Percentiles rank a stretch among this genome's conserved stretches.
Conservation (phyloP, 2,329 filamentous ascomycete genomes). For the Phyllosticta citriasiana region DNA sequence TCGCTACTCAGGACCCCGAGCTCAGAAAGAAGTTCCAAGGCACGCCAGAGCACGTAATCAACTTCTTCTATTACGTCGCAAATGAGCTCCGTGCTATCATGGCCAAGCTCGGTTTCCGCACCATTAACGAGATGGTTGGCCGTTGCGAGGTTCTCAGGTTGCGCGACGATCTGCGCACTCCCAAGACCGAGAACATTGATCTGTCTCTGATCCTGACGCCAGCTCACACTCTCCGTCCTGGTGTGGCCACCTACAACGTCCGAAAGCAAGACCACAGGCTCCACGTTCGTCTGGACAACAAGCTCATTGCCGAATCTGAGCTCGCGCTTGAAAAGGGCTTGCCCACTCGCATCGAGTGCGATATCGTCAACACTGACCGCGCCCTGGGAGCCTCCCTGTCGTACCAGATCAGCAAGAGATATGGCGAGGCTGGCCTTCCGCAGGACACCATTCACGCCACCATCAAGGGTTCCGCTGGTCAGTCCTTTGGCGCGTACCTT, state of each 20-base stretch:
- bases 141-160: constrained; percentile 79
- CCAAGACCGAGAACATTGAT: constrained; percentile 89
- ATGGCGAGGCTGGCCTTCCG: constrained; percentile 79
- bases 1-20: constrained; percentile 91
- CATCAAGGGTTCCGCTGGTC: constrained; percentile 90
- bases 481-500: constrained; percentile 91
- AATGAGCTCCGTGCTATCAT: constrained; percentile 96
- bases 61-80: constrained; percentile 97
- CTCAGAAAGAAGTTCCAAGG: constrained; percentile 88
- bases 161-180: constrained; percentile 75
- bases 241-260: constrained; percentile 93
- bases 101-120: constrained; percentile 89
- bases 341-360: constrained; percentile 86
- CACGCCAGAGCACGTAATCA: constrained; percentile 92
- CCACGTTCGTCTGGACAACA: constrained; percentile 89
- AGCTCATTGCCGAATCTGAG: constrained; percentile 91
- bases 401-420: constrained; percentile 89
- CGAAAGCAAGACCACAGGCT: constrained; percentile 95
- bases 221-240: constrained; percentile 88
- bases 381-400: constrained; percentile 88
- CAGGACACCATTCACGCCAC: constrained; percentile 93
- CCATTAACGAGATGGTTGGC: constrained; percentile 96
- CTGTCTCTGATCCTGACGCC: constrained; percentile 86
- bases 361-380: constrained; percentile 93
- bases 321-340: constrained; percentile 89